A percentile compares a stretch with the other conserved stretches of the same genome.
Evolutionary conservation across 352 stramenopile species (phyloP).

Genomic region (Globisporangium uncinulatum): DNA sequence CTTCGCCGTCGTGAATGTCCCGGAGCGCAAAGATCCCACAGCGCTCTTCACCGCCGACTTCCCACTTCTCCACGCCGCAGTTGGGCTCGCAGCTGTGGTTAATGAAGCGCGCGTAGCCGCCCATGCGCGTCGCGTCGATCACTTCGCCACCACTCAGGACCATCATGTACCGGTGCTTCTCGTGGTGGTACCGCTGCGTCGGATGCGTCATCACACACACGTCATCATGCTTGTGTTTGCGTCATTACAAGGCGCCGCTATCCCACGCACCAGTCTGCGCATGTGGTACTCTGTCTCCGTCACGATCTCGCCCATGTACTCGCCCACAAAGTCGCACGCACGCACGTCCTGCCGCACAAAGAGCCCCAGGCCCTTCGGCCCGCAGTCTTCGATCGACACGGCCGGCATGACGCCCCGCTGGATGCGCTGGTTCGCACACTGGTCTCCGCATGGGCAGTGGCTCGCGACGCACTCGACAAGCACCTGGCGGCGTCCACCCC

Average conservation of each 20-base stretch:
- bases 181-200: constrained; percentile 68
- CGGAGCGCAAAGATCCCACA: constrained; percentile 93
- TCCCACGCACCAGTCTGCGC: constrained; percentile 48
- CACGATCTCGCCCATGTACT: constrained; percentile 85
- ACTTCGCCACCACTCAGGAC: constrained; percentile 79
- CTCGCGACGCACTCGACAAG: constrained; percentile 60
- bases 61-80: constrained; percentile 93
- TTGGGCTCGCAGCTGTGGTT: constrained; percentile 95
- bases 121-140: constrained; percentile 87
- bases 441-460: constrained; percentile 56
- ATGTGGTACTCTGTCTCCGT: constrained; percentile 81
- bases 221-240: neutral
- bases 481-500: constrained; percentile 18
- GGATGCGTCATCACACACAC: neutral
- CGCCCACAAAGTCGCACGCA: constrained; percentile 58
- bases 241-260: neutral
- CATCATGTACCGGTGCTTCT: constrained; percentile 85
- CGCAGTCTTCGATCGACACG: constrained; percentile 46
- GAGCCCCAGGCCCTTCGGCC: constrained; percentile 60
- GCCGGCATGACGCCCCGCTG: constrained; percentile 52
- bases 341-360: constrained; percentile 40
- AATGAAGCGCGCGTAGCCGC: constrained; percentile 92
- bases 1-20: constrained; percentile 85
- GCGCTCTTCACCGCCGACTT: constrained; percentile 89
- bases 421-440: constrained; percentile 75